Evolutionary conservation across 2,329 filamentous ascomycete genomes (phyloP).

Genomic region (Hypoxylon rubiginosum): DNA sequence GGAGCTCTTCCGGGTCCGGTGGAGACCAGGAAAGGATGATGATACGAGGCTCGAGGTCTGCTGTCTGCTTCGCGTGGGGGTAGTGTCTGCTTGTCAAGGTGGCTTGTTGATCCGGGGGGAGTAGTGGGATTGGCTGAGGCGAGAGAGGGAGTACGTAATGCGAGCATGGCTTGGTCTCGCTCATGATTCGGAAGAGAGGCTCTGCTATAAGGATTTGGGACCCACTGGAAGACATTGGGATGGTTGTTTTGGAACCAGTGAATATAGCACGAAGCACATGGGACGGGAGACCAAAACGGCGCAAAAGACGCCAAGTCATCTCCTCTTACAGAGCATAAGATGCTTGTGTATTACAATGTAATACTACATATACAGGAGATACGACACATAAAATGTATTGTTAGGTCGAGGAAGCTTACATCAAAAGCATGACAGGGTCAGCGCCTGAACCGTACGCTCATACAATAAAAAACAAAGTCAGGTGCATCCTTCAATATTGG

Average conservation of each 20-base stretch:
- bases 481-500: slow-evolving; percentile 4
- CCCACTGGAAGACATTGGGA: not conserved
- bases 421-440: not conserved
- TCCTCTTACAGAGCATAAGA: not conserved
- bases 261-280: not conserved
- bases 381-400: not conserved
- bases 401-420: not conserved
- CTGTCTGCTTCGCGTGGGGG: not conserved
- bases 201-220: not conserved
- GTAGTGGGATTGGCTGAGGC: not conserved
- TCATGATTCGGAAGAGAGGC: not conserved
- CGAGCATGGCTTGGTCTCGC: not conserved
- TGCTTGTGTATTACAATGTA: slow-evolving; percentile 4
- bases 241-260: not conserved
- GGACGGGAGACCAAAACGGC: not conserved
- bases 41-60: not conserved
- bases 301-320: not conserved
- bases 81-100: not conserved
- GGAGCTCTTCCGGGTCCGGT: not conserved
- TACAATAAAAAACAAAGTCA: not conserved
- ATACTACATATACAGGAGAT: not conserved
- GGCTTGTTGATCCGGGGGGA: not conserved
- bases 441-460: not conserved
- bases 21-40: slow-evolving; percentile 2
- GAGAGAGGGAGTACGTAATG: not conserved